phyloP scores from a whole-genome alignment of 177 flowering plant species.

The Vitis hybrid region DNA sequence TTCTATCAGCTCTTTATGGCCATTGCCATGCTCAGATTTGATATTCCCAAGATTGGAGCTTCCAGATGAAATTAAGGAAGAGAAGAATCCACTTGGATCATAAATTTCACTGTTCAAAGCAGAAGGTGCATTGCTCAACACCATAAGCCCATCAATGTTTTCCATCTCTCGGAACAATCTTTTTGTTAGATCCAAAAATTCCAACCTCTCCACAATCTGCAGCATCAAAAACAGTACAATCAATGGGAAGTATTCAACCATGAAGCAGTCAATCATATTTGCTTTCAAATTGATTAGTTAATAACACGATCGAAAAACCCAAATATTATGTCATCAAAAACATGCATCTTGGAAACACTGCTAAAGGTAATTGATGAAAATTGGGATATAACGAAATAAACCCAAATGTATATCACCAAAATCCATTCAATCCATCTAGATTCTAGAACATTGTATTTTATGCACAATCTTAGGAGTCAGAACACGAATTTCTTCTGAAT shows the following conservation, averaged over 20 bases:
- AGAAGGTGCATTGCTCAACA: conserved; percentile 17
- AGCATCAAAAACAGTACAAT: conserved; percentile 9
- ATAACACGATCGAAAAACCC: too few species aligned
- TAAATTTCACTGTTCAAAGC: conserved; percentile 21
- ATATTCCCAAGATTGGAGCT: conserved; percentile 29
- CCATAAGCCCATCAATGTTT: conserved; percentile 20
- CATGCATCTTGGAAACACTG: too few species aligned
- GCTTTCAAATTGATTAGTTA: too few species aligned
- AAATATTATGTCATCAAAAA: too few species aligned
- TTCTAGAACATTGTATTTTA: too few species aligned
- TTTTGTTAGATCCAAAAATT: conserved; percentile 52
- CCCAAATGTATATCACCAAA: too few species aligned
- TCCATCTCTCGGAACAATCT: conserved; percentile 34
- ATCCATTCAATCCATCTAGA: too few species aligned
- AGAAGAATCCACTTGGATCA: conserved; percentile 34
- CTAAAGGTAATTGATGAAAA: too few species aligned
- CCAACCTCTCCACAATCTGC: conserved; percentile 60
- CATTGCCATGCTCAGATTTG: conserved; percentile 14
- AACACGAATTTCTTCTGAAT: too few species aligned
- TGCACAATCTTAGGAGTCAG: too few species aligned
- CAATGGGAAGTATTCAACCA: background rate
- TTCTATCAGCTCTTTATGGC: conserved; percentile 26
- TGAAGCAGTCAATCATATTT: background rate
- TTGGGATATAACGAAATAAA: too few species aligned
- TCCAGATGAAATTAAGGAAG: conserved; percentile 33